A percentile compares a stretch with the other conserved stretches of the same genome.
phyloP scores from a whole-genome alignment of 495 filamentous ascomycete species.

The Elasticomyces elasticus region DNA sequence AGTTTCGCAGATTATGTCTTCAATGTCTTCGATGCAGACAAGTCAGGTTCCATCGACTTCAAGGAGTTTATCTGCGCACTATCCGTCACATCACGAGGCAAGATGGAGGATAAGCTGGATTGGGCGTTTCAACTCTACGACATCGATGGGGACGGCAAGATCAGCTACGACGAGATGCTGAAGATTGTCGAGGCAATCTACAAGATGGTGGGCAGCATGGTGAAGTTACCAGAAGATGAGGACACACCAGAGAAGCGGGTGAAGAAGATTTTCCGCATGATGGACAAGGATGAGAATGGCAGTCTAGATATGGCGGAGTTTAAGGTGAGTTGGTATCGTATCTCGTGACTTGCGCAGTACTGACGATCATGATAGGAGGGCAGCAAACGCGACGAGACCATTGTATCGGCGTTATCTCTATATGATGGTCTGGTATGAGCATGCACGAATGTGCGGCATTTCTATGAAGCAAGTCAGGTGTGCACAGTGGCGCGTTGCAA shows the following conservation, averaged over 20 bases:
- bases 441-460: neutral
- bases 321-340: conserved; percentile 40
- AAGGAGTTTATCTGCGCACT: conserved; percentile 99
- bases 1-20: conserved; percentile 98
- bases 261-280: conserved; percentile 97
- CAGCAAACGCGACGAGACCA: conserved; percentile 97
- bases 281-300: conserved; percentile 99
- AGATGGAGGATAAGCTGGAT: conserved; percentile 98
- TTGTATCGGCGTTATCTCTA: conserved; percentile 89
- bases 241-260: conserved; percentile 98
- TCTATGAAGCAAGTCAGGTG: neutral
- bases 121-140: conserved; percentile 99
- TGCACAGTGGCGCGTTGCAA: neutral
- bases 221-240: conserved; percentile 95
- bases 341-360: neutral
- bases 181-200: conserved; percentile 98
- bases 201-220: conserved; percentile 99
- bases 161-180: conserved; percentile 98
- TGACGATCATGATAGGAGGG: conserved; percentile 47
- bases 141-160: conserved; percentile 97
- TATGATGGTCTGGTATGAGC: conserved; percentile 84
- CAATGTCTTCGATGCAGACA: conserved; percentile 96
- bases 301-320: conserved; percentile 91
- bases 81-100: conserved; percentile 90
- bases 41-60: conserved; percentile 95